These are phyloP conservation scores for Fusarium burgessii DNA, from an alignment of 2,329 filamentous ascomycete genomes.

Conservation along the genomic window DNA sequence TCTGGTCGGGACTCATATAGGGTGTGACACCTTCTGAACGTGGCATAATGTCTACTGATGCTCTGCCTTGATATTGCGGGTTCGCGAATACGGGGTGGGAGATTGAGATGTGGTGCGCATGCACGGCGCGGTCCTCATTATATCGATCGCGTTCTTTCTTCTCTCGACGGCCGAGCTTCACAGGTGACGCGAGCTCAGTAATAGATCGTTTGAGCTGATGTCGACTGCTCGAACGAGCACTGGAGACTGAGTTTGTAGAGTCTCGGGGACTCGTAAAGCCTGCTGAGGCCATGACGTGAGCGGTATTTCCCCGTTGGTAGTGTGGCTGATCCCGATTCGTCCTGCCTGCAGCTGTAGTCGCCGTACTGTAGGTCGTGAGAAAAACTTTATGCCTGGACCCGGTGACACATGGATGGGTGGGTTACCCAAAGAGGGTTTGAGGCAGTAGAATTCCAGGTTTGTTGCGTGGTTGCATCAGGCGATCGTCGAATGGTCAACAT, in stretches of 20 bases:
- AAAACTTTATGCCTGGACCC: slow-evolving; percentile 24
- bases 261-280: slow-evolving; percentile 43
- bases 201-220: slow-evolving; percentile 69
- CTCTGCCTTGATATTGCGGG: slow-evolving; percentile 49
- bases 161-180: slow-evolving; percentile 54
- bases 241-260: slow-evolving; percentile 43
- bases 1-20: slow-evolving; percentile 57
- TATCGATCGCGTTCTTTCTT: slow-evolving; percentile 46
- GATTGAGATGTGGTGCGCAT: slow-evolving; percentile 30
- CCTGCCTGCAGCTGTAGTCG: slow-evolving; percentile 7
- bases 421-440: slow-evolving; percentile 25
- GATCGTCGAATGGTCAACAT: slow-evolving; percentile 30
- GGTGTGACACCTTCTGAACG: slow-evolving; percentile 61
- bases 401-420: slow-evolving; percentile 34
- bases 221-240: slow-evolving; percentile 50
- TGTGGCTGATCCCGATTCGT: slow-evolving; percentile 32
- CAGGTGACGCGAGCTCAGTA: slow-evolving; percentile 64
- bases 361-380: neutral
- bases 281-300: slow-evolving; percentile 42
- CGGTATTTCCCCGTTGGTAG: slow-evolving; percentile 12
- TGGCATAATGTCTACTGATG: slow-evolving; percentile 59
- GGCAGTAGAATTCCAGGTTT: slow-evolving; percentile 29
- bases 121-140: slow-evolving; percentile 48
- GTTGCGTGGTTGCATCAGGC: slow-evolving; percentile 39
- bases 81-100: slow-evolving; percentile 43